Base-by-base conservation (phyloP, 805 yeast species). In the Pichia ethanolica region DNA sequence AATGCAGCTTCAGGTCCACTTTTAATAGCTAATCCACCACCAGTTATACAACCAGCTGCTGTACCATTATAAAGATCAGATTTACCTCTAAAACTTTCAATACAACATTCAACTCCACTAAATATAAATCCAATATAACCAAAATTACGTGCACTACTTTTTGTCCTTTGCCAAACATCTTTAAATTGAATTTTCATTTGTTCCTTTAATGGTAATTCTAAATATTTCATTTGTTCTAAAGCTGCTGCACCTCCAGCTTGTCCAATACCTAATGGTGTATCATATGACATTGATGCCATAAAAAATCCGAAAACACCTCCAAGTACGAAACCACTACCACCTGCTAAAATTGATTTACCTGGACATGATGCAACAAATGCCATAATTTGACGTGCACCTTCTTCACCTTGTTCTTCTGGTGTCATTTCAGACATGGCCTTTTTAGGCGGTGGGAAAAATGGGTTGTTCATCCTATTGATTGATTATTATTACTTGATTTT, bases 251-350 rank as follows among this genome's bases (percentile, higher is more conserved):
- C 39, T n/a, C 46, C 53, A 7, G 36, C 36, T 27, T 42, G 43
- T n/a, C 52, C 52, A 30, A 71, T 68, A 37, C 89, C 85, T 8
- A 78, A 73, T 1, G 95, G 89, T 1, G 86, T 88, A 66, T 87
- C 96, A 62, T 86, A 88, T 0, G 90, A 81, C 88, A 82, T 82
- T 11, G 82, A 77, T 1, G 93, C 91, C 97, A 91, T 93, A 71
- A 91, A 89, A 44, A 93, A 70, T 54, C 98, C 97, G 66, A 91
- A 89, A 51, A 90, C 86, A 53, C 97, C 98, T 69, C 98, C 98
- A 36, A 91, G 79, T 37, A 83, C 90, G 68, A 88, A 91, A 26
- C 98, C 98, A 12, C 95, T 82, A 25, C 83, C 97, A 53, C 97
- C 98, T 32, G 96, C 85, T 74, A 90, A 82, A 27, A 76, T 83